These are phyloP conservation scores for Alternaria arborescens DNA, from an alignment of 2,329 filamentous ascomycete species.

Conservation along the genomic window DNA sequence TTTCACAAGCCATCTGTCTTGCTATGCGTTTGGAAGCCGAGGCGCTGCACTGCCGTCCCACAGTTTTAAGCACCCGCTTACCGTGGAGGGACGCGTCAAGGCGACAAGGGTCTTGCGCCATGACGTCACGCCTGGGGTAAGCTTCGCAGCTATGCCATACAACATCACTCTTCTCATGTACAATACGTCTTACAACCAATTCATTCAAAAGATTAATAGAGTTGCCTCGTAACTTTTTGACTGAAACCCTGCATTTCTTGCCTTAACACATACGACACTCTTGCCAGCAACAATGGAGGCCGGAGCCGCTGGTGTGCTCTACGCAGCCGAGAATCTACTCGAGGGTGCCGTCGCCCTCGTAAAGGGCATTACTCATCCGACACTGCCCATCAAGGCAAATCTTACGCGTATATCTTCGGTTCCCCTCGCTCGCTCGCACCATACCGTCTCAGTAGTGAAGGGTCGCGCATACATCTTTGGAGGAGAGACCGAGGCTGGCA, in stretches of 20 bases:
- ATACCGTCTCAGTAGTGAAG: slow-evolving; percentile 63
- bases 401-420: slow-evolving; percentile 58
- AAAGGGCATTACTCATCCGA: slow-evolving; percentile 58
- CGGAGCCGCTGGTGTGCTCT: slow-evolving; percentile 48
- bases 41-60: neutral
- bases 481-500: slow-evolving; percentile 53
- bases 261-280: neutral
- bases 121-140: slow-evolving; percentile 17
- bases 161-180: slow-evolving; percentile 14
- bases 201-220: neutral
- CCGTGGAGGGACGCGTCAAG: slow-evolving; percentile 1
- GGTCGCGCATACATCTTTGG: slow-evolving; percentile 66
- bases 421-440: slow-evolving; percentile 58
- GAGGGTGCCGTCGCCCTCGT: slow-evolving; percentile 57
- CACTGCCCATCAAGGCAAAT: slow-evolving; percentile 61
- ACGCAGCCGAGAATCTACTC: slow-evolving; percentile 48
- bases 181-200: neutral
- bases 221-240: neutral
- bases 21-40: neutral
- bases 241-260: neutral
- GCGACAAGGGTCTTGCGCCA: slow-evolving; percentile 10
- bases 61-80: neutral
- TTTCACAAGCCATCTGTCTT: neutral
- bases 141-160: slow-evolving; percentile 15
- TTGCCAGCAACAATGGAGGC: slow-evolving; percentile 55